Evolutionary conservation across 176 grass and related monocot species (phyloP).

Genomic region (Chrysopogon serrulatus): DNA sequence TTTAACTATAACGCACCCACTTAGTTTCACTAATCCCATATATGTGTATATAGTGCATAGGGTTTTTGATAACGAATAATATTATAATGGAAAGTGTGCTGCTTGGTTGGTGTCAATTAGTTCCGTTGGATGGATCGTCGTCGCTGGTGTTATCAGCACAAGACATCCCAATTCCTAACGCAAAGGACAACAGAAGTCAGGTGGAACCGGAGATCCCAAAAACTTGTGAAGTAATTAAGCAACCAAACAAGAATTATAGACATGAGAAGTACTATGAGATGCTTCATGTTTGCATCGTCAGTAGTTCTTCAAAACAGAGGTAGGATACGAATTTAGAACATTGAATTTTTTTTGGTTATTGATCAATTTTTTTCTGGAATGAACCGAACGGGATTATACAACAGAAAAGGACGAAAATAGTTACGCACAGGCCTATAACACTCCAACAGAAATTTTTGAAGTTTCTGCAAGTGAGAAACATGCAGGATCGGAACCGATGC

Average conservation of each 20-base stretch:
- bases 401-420: background rate
- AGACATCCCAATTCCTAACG: background rate
- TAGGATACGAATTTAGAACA: background rate
- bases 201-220: background rate
- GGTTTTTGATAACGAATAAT: background rate
- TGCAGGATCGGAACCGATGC: too few relatives aligned
- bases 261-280: background rate
- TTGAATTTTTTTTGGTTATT: background rate
- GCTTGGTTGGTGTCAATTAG: background rate
- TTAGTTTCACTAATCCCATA: too few relatives aligned
- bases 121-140: background rate
- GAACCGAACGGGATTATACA: background rate
- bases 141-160: background rate
- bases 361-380: background rate
- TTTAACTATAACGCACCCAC: too few relatives aligned
- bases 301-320: background rate
- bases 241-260: background rate
- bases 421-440: background rate
- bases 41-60: too few relatives aligned
- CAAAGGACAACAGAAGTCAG: background rate
- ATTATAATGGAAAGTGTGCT: background rate
- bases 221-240: background rate
- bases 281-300: background rate
- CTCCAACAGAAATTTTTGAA: background rate
- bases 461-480: background rate